Conservation (phyloP, 805 yeast species). For the Torulaspora delbrueckii region DNA sequence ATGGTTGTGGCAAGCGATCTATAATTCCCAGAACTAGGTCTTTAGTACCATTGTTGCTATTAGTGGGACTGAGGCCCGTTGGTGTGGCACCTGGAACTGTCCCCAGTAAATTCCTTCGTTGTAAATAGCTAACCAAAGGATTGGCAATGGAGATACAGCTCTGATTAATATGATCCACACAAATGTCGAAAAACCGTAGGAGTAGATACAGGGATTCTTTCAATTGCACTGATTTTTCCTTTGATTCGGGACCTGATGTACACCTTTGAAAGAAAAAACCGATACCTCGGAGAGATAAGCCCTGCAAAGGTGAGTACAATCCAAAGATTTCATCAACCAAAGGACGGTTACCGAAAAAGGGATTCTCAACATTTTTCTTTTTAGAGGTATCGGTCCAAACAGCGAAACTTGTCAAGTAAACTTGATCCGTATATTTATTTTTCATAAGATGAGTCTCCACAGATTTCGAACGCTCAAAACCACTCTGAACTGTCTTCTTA, state of each 20-base stretch:
- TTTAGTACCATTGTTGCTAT: slow-evolving; percentile 15
- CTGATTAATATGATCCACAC: slow-evolving; percentile 21
- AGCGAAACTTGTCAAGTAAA: slow-evolving; percentile 24
- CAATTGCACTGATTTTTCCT: slow-evolving; percentile 13
- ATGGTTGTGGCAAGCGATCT: slow-evolving; percentile 25
- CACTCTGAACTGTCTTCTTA: neutral
- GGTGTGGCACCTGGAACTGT: slow-evolving; percentile 2
- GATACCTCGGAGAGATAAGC: slow-evolving; percentile 30
- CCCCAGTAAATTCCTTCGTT: slow-evolving; percentile 11
- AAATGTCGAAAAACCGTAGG: slow-evolving; percentile 30
- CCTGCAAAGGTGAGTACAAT: slow-evolving; percentile 28
- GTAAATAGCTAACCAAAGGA: slow-evolving; percentile 25
- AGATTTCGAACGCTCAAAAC: slow-evolving; percentile 14
- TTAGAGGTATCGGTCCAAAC: slow-evolving; percentile 16
- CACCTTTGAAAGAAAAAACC: slow-evolving; percentile 24
- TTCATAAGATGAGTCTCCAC: slow-evolving; percentile 29
- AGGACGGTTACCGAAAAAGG: slow-evolving; percentile 19
- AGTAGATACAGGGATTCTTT: slow-evolving; percentile 30
- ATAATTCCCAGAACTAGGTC: slow-evolving; percentile 19
- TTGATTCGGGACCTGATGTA: slow-evolving; percentile 8
- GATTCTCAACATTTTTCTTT: slow-evolving; percentile 4
- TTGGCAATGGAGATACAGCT: slow-evolving; percentile 23
- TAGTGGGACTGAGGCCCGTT: slow-evolving; percentile 4
- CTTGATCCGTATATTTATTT: slow-evolving; percentile 25
- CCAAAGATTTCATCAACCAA: slow-evolving; percentile 32